Percentiles rank a stretch among this genome's conserved stretches.
Evolutionary conservation across 108 stramenopile species (phyloP).

Genomic region (Fistulifera solaris): DNA sequence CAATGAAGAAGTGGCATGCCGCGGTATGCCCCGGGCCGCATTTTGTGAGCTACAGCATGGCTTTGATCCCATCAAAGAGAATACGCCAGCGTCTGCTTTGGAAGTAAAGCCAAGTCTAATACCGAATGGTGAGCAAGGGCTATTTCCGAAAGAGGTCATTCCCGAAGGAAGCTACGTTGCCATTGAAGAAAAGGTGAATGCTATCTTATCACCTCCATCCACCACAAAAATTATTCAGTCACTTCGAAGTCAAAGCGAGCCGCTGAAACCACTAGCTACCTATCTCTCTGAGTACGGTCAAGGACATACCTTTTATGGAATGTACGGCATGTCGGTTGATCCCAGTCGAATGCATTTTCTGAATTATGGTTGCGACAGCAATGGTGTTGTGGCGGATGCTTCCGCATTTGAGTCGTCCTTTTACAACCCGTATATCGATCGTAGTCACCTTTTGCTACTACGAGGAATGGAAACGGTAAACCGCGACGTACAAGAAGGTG

Average conservation of each 20-base stretch:
- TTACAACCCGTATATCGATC: not conserved
- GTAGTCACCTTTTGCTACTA: not conserved
- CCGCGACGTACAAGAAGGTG: not conserved
- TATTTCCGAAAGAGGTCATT: conserved; percentile 20
- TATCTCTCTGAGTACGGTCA: not conserved
- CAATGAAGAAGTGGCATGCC: conserved; percentile 45
- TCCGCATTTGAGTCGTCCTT: not conserved
- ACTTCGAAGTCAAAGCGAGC: not conserved
- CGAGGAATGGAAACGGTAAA: not conserved
- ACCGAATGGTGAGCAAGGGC: conserved; percentile 26
- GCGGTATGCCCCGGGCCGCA: not conserved
- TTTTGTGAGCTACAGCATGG: conserved; percentile 7
- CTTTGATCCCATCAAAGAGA: conserved; percentile 22
- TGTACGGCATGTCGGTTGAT: not conserved
- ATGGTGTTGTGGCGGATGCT: not conserved
- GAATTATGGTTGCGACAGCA: not conserved
- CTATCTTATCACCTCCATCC: conserved; percentile 17
- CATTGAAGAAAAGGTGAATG: conserved; percentile 16
- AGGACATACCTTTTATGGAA: not conserved
- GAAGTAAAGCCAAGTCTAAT: conserved; percentile 14
- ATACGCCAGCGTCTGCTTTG: conserved; percentile 17
- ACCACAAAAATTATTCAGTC: not conserved
- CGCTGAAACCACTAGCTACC: not conserved
- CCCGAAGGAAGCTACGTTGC: conserved; percentile 21
- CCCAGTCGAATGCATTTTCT: not conserved